Base-by-base conservation (phyloP, 2,329 filamentous ascomycete genomes). In the Xylariaceae sp. region DNA sequence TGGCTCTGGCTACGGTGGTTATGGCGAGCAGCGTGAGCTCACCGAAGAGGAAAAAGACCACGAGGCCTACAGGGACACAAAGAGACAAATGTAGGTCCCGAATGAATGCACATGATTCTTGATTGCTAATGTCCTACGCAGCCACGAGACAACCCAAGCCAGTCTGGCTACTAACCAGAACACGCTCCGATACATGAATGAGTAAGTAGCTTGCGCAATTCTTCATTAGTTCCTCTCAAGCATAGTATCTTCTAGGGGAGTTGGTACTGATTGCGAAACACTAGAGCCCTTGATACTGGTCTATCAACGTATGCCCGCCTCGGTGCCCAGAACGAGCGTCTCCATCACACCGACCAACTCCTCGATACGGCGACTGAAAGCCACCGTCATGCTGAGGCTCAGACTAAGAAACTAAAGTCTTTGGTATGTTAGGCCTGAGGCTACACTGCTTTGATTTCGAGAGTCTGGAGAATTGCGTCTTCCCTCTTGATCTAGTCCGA, bases 261-360 rank as follows among this genome's bases (percentile, higher is more conserved):
- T n/a, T n/a, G n/a, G n/a, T n/a, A n/a, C n/a, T n/a, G n/a, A n/a
- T n/a, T n/a, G n/a, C n/a, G n/a, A n/a, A n/a, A n/a, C n/a, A n/a
- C n/a, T 26, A 26, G 22, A 11, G 79, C 81, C 9, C 78, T 88
- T 55, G 81, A 87, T 52, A 83, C 78, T 29, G 87, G 85, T 34
- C 76, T 82, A 18, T 77, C 79, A 38, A 90, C 86, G 0, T 73
- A 91, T 29, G 83, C 80, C 30, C 76, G 85, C 42, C 77, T 95
- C 11, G 86, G 83, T 39, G 79, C 76, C 12, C 89, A 95, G 63
- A 85, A 85, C 44, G 88, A 95, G 60, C 77, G 84, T 13, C 76
- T 95, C 41, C 80, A 90, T 60, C 88, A 90, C 57, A 87, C 85
- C 1, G 87, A 95, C 63, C 80, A 79, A 64, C 89, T 91, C 55